Evolutionary conservation across 2,329 filamentous ascomycete genomes (phyloP).

Genomic region (Pseudocercospora crystallina): DNA sequence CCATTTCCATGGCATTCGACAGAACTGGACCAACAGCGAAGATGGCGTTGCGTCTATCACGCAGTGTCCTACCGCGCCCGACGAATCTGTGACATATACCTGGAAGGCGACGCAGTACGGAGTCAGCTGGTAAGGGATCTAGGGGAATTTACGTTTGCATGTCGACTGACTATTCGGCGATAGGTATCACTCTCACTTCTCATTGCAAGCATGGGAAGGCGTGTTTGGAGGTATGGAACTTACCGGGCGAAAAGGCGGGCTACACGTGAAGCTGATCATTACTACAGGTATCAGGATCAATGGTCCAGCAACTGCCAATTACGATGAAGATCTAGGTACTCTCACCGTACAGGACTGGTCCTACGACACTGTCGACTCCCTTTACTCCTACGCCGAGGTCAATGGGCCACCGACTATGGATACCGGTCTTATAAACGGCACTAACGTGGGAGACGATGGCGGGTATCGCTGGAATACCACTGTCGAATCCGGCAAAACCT

Average conservation of each 20-base stretch:
- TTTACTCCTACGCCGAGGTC: slow-evolving; percentile 29
- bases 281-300: slow-evolving; percentile 40
- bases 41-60: slow-evolving; percentile 48
- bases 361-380: slow-evolving; percentile 28
- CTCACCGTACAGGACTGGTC: slow-evolving; percentile 40
- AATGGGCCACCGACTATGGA: slow-evolving; percentile 35
- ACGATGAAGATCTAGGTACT: slow-evolving; percentile 38
- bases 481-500: slow-evolving; percentile 40
- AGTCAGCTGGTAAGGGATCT: slow-evolving; percentile 37
- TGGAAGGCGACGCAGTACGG: slow-evolving; percentile 48
- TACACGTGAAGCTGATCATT: slow-evolving; percentile 41
- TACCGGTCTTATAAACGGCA: slow-evolving; percentile 37
- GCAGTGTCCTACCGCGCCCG: slow-evolving; percentile 69
- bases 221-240: slow-evolving; percentile 36
- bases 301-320: slow-evolving; percentile 34
- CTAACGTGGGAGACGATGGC: slow-evolving; percentile 26
- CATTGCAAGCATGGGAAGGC: slow-evolving; percentile 32
- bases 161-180: too few species aligned
- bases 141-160: slow-evolving; percentile 27
- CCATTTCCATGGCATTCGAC: slow-evolving; percentile 63
- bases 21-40: slow-evolving; percentile 53
- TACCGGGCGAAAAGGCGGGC: too few species aligned
- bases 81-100: slow-evolving; percentile 43
- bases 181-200: slow-evolving; percentile 31
- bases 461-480: slow-evolving; percentile 25